Evolutionary conservation across 1,139 yeast species (phyloP), one percentile per base, ranked within the genome.

Genomic region (Saccharomyces hybrid): DNA sequence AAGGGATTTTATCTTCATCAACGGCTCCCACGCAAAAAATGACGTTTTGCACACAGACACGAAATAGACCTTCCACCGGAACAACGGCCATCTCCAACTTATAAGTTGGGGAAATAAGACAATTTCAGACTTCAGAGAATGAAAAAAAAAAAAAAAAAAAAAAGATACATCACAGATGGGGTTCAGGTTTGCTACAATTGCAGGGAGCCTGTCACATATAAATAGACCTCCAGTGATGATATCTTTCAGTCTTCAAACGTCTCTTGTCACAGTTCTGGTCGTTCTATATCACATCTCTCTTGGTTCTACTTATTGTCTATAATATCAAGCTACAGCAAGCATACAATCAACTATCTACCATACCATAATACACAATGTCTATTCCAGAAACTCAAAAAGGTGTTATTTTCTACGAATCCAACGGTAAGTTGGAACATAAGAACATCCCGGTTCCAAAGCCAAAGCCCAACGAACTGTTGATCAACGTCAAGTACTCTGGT

Each of bases 401-500:
- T 57, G 75, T 77, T 52, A 68, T 76, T 62, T 77, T 77, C 67
- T 76, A 76, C 67, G 74, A 72, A 63, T 71, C 70, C 66, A 77
- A 78, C 59, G 80, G 80, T 66, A 63, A 63, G 55, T 74, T 81
- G 66, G 67, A 70, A 58, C 80, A 79, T 74, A 79, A 74, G 63
- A 83, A 80, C 61, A 77, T 80, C 56, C 77, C 81, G 54, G 84
- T 80, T 49, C 86, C 86, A 65, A 70, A 62, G 42, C 85, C 85
- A 62, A 79, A 79, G 69, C 70, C 84, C 50, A 80, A 78, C 63
- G 85, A 81, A 69, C 66, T 81, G 57, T 77, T 81, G 68, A 74
- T 81, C 69, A 76, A 81, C 64, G 79, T 81, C 66, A 79, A 79
- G 70, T 81, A 80, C 73, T 81, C 85, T 16, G 86, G 86, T 68